These are phyloP conservation scores for Alternaria hordeiaustralica DNA, from an alignment of 2,329 filamentous ascomycete genomes.

Conservation along the genomic window DNA sequence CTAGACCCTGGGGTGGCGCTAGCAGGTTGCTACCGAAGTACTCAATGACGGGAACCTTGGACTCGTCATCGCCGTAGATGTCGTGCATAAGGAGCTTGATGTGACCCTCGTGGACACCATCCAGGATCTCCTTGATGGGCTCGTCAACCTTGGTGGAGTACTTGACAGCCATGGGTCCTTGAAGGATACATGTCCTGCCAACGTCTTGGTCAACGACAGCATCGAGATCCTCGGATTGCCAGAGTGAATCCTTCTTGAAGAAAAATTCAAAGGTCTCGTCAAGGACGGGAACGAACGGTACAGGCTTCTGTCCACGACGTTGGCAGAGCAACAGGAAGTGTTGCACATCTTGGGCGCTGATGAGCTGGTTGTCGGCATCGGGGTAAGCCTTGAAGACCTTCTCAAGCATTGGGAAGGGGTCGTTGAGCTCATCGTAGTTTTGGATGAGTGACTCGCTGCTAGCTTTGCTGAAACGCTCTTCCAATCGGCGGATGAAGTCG, in stretches of 20 bases:
- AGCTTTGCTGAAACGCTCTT: slow-evolving; percentile 88
- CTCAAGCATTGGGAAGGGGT: slow-evolving; percentile 79
- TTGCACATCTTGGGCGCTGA: slow-evolving; percentile 98
- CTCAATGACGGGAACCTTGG: slow-evolving; percentile 81
- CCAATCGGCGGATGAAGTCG: slow-evolving; percentile 95
- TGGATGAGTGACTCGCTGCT: slow-evolving; percentile 84
- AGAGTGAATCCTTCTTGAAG: slow-evolving; percentile 99
- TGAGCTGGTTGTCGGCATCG: slow-evolving; percentile 86
- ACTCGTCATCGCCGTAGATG: slow-evolving; percentile 75
- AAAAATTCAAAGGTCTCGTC: slow-evolving; percentile 99
- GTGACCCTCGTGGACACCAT: slow-evolving; percentile 86
- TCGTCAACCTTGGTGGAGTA: slow-evolving; percentile 91
- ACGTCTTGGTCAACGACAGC: slow-evolving; percentile 97
- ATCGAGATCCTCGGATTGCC: slow-evolving; percentile 97
- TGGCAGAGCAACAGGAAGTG: slow-evolving; percentile 94
- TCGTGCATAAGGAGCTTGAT: slow-evolving; percentile 81
- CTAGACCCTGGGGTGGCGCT: slow-evolving; percentile 67
- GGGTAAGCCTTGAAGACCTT: slow-evolving; percentile 83
- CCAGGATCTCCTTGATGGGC: slow-evolving; percentile 92
- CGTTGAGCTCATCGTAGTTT: slow-evolving; percentile 84
- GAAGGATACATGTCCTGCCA: slow-evolving; percentile 91
- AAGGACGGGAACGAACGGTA: slow-evolving; percentile 92
- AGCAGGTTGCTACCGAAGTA: slow-evolving; percentile 93
- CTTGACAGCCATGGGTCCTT: slow-evolving; percentile 90
- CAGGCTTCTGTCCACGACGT: slow-evolving; percentile 91